These are phyloP conservation scores for Huntiella savannae DNA, from an alignment of 2,329 filamentous ascomycete species.

Conservation along the genomic window DNA sequence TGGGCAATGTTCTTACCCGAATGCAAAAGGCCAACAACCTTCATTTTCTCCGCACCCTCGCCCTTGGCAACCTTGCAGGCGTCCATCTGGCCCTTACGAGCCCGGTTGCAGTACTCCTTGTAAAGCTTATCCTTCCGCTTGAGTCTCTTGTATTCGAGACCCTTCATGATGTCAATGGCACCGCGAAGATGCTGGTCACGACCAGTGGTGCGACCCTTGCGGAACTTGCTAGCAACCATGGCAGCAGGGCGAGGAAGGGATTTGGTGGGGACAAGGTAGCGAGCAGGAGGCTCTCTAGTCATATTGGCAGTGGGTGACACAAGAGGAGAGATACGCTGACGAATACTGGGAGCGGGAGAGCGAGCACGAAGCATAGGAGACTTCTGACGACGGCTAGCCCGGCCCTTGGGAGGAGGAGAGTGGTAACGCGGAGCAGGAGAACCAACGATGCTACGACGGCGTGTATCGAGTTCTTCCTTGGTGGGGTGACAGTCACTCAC, in stretches of 20 bases:
- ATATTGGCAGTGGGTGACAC: slow-evolving; percentile 53
- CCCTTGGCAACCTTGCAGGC: slow-evolving; percentile 57
- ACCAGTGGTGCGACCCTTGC: slow-evolving; percentile 23
- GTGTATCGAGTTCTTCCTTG: slow-evolving; percentile 30
- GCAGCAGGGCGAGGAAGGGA: slow-evolving; percentile 68
- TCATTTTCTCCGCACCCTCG: slow-evolving; percentile 81
- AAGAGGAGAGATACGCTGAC: slow-evolving; percentile 44
- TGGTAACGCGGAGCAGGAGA: slow-evolving; percentile 21
- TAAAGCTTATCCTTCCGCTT: slow-evolving; percentile 83
- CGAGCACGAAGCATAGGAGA: slow-evolving; percentile 22
- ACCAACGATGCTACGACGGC: slow-evolving; percentile 30
- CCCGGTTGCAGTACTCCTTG: slow-evolving; percentile 73
- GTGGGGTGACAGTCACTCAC: slow-evolving; percentile 22
- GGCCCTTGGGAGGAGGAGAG: slow-evolving; percentile 27
- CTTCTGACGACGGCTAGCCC: slow-evolving; percentile 19
- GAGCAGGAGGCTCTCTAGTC: slow-evolving; percentile 29
- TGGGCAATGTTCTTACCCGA: slow-evolving; percentile 51
- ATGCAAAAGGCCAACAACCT: slow-evolving; percentile 62
- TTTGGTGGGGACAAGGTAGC: slow-evolving; percentile 34
- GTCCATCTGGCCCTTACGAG: slow-evolving; percentile 44
- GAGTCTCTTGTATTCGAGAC: slow-evolving; percentile 83
- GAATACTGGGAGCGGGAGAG: slow-evolving; percentile 34
- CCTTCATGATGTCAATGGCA: slow-evolving; percentile 96
- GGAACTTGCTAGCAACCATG: slow-evolving; percentile 33
- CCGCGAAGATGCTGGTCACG: slow-evolving; percentile 55